Evolutionary conservation across 441 rosid genomes (phyloP), one percentile per base, ranked within the genome.

Genomic region (Mallotus repandus): DNA sequence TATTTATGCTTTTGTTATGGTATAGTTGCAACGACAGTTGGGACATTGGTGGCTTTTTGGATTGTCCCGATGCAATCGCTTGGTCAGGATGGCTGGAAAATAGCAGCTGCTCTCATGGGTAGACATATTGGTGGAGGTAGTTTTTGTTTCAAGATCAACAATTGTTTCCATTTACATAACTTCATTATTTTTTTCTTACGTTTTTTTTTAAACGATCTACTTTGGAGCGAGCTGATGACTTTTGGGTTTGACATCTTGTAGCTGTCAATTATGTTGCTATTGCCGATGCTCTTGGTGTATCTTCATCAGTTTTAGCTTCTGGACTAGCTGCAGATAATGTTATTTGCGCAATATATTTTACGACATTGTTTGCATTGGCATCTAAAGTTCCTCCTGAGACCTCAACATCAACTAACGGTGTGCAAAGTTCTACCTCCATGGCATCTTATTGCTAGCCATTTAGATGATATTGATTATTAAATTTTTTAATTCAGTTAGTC

Each of bases 41-140:
- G 98, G 78, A 94, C 97, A 6, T 72, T 71, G 63, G 65, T 92
- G 78, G 97, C 97, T 0, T 92, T 78, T 82, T 74, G 83, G 72
- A 62, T 91, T 72, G 97, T 94, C 79, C 99, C 97, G 41, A 92
- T 91, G 97, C 82, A 75, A 80, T 80, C 97, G 56, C 94, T 91
- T 76, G 98, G 97, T 68, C 82, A 80, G 29, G 94, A 91, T 82
- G 85, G 91, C 80, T 94, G 98, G 97, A 90, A 89, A 84, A 89
- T 94, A 70, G 97, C 94, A n/a, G 97, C 97, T 78, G 97, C 97
- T 49, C 97, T 94, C 57, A 92, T 90, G 98, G 96, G 93, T 49
- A 88, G 94, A 77, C 91, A 94, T 74, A 94, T 92, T 52, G 97
- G 98, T 54, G 97, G 98, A 89, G 93, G 97, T 90, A 84, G 68